Base-by-base conservation (phyloP, 768 basidiomycete species). In the Suillus paluster region DNA sequence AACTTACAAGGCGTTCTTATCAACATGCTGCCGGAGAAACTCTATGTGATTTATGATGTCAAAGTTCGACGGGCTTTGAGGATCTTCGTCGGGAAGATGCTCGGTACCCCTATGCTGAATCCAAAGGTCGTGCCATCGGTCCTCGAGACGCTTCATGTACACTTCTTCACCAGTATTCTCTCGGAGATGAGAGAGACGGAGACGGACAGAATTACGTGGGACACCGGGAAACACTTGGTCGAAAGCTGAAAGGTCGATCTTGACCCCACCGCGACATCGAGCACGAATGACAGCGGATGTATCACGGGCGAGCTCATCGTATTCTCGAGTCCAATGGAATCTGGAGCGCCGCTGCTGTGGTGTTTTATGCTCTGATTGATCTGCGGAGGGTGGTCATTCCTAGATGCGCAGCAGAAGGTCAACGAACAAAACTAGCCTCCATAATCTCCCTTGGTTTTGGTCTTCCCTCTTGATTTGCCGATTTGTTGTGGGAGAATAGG, bases 301-400 rank as follows among this genome's bases (percentile, higher is more conserved):
- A 70, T 99, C 97, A 58, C 90, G 85, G 27, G 90, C 89, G 42
- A 95, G 83, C 63, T 99, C 97, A 60, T 98, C 95, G 60, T 89
- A 94, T 55, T 96, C 92, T 44, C 83, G 75, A 59, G 85, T 92
- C 95, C 94, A 99, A 53, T 86, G 85, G 71, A 94, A 94, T 59
- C 89, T 82, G 53, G 87, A 84, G 19, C 91, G 83, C 57, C 89
- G 71, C 17, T 52, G 67, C n/a, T 55, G 68, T 25, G 54, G 68
- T 67, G 38, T 59, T 64, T 63, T 57, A 3, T 53, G 36, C 30
- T 53, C 44, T 25, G 17, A 34, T 25, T 71, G 57, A 64, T 57
- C 27, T 30, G 23, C 25, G 15, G 56, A 15, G 5, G 39, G 21
- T 6, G 23, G 50, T 57, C 33, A 21, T 50, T 21, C 34, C 41